phyloP scores from a whole-genome alignment of 805 yeast genomes.

The Wickerhamiella domercqiae region DNA sequence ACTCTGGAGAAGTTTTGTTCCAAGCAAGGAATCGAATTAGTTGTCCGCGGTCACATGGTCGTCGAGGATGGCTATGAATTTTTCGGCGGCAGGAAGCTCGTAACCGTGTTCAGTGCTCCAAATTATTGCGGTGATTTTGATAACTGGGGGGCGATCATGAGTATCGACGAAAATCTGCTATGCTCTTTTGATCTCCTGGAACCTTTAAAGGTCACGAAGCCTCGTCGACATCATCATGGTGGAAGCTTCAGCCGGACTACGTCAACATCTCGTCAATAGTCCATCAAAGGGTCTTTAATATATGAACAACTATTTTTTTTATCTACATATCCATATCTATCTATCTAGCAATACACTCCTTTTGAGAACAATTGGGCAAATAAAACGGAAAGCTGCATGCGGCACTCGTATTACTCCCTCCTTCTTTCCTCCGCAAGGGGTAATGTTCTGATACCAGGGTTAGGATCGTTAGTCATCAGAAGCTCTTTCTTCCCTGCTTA shows the following conservation, averaged over 20 bases:
- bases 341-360: too few species aligned
- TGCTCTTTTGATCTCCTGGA: constrained; percentile 89
- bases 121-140: constrained; percentile 71
- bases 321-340: neutral
- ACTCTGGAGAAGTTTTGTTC: constrained; percentile 61
- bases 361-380: too few species aligned
- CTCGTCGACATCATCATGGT: constrained; percentile 1
- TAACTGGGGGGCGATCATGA: constrained; percentile 97
- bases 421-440: neutral
- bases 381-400: neutral
- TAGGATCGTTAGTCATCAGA: too few species aligned
- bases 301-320: too few species aligned
- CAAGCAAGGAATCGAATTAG: constrained; percentile 61
- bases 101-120: constrained; percentile 62
- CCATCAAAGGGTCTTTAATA: too few species aligned
- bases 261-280: too few species aligned
- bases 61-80: constrained; percentile 71
- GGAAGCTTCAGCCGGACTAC: too few species aligned
- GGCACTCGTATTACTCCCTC: neutral
- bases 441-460: neutral
- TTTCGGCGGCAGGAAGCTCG: constrained; percentile 52
- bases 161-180: constrained; percentile 74
- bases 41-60: constrained; percentile 79
- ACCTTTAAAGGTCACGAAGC: constrained; percentile 34
- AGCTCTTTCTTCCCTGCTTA: too few species aligned